These are phyloP conservation scores for Coemansia sp. DNA, from an alignment of 192 early-diverging fungal species.

Conservation along the genomic window DNA sequence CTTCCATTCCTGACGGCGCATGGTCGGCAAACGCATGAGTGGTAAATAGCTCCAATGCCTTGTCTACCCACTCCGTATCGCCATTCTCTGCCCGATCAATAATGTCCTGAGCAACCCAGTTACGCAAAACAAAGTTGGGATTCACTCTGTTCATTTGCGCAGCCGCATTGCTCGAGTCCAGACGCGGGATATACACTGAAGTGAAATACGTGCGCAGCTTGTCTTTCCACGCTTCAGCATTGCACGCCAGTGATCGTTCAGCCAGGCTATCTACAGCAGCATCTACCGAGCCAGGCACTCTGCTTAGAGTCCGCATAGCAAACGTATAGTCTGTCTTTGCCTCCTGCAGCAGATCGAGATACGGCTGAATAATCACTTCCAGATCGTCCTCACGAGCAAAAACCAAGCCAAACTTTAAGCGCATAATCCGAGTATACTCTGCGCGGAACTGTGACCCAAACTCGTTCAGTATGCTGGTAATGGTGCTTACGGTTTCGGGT, in stretches of 20 bases:
- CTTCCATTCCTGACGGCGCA: constrained; percentile 39
- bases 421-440: constrained; percentile 61
- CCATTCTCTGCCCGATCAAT: constrained; percentile 55
- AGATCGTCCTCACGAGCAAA: constrained; percentile 54
- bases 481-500: constrained; percentile 19
- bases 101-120: constrained; percentile 73
- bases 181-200: constrained; percentile 58
- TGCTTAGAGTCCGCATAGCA: constrained; percentile 69
- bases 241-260: constrained; percentile 23
- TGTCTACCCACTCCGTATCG: constrained; percentile 35
- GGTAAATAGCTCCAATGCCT: constrained; percentile 46
- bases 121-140: constrained; percentile 74
- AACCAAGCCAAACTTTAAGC: constrained; percentile 57
- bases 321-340: constrained; percentile 69
- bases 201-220: constrained; percentile 29
- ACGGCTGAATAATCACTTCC: constrained; percentile 59
- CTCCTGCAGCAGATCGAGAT: constrained; percentile 63
- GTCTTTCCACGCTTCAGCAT: constrained; percentile 7
- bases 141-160: constrained; percentile 67
- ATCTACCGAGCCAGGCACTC: constrained; percentile 34
- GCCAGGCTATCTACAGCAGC: constrained; percentile 11
- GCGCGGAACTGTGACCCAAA: constrained; percentile 53
- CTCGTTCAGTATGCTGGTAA: constrained; percentile 51
- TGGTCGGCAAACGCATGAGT: constrained; percentile 52
- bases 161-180: constrained; percentile 11